These are phyloP conservation scores for Collybia sordida DNA, from an alignment of 768 basidiomycete genomes.

Conservation along the genomic window DNA sequence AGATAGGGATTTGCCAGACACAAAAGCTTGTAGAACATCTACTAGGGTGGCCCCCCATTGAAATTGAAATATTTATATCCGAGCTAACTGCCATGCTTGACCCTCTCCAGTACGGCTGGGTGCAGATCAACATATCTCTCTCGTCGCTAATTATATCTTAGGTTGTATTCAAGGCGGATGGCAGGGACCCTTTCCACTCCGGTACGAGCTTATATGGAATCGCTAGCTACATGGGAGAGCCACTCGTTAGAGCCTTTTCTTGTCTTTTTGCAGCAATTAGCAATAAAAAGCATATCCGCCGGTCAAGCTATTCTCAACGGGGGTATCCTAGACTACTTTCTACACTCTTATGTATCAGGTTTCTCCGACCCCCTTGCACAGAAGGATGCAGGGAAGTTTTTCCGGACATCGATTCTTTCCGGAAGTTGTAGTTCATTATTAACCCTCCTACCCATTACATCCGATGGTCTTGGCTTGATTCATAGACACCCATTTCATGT, in stretches of 20 bases:
- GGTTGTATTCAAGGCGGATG: no score
- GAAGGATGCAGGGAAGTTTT: constrained; percentile 3
- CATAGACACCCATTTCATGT: constrained; percentile 4
- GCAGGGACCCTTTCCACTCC: no score
- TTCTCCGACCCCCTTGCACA: constrained; percentile 7
- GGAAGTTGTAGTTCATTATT: constrained; percentile 3
- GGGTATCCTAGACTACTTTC: constrained; percentile 8
- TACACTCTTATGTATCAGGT: constrained; percentile 7
- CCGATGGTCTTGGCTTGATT: not conserved
- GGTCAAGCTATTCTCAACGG: not conserved
- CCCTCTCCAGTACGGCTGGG: no score
- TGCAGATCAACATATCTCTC: no score
- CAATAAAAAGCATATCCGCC: not conserved
- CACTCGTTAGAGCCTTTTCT: constrained; percentile 7
- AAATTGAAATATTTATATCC: no score
- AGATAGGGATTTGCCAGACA: no score
- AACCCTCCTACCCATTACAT: not conserved
- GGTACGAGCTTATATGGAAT: constrained; percentile 1
- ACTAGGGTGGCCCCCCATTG: no score
- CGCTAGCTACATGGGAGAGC: constrained; percentile 9
- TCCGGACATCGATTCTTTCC: constrained; percentile 2
- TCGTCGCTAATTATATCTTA: no score
- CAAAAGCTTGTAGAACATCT: no score
- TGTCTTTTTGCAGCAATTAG: constrained; percentile 3
- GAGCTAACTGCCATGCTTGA: no score